Conservation (phyloP, 2,329 filamentous ascomycete species). For the Botrytis byssoidea region DNA sequence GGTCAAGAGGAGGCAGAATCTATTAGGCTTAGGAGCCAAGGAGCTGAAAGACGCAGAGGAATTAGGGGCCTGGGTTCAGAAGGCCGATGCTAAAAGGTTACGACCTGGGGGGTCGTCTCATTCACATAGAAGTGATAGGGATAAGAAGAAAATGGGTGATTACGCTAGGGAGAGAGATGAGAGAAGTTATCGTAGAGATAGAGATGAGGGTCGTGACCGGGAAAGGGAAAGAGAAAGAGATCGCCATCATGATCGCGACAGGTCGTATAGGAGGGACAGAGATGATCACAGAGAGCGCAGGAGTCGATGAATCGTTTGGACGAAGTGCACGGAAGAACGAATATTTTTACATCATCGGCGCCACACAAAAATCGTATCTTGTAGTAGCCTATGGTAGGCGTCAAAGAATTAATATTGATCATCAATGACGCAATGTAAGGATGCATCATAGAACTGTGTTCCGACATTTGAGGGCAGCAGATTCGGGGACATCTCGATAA, state of each 20-base stretch:
- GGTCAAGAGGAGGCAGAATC: conserved; percentile 69
- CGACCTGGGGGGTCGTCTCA: conserved; percentile 38
- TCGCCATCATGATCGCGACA: conserved; percentile 16
- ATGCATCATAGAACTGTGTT: neutral
- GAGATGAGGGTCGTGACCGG: conserved; percentile 38
- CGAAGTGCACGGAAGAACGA: conserved; percentile 16
- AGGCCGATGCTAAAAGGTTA: conserved; percentile 54
- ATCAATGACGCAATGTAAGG: neutral
- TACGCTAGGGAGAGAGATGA: conserved; percentile 45
- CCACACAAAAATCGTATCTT: neutral
- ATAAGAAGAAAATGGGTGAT: conserved; percentile 45
- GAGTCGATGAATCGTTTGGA: conserved; percentile 11
- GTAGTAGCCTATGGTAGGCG: neutral
- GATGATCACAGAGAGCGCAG: conserved; percentile 32
- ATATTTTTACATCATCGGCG: neutral
- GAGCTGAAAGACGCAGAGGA: conserved; percentile 70
- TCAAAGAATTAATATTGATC: too few relatives aligned
- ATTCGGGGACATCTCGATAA: neutral
- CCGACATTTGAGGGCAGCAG: too few relatives aligned
- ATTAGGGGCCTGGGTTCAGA: conserved; percentile 77
- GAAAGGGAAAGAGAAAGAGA: conserved; percentile 29
- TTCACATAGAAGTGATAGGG: conserved; percentile 31
- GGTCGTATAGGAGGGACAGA: conserved; percentile 33
- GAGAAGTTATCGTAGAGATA: conserved; percentile 40
- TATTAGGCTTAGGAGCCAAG: conserved; percentile 87